These are phyloP conservation scores for Polyplosphaeria fusca DNA, from an alignment of 495 filamentous ascomycete species.

Conservation along the genomic window DNA sequence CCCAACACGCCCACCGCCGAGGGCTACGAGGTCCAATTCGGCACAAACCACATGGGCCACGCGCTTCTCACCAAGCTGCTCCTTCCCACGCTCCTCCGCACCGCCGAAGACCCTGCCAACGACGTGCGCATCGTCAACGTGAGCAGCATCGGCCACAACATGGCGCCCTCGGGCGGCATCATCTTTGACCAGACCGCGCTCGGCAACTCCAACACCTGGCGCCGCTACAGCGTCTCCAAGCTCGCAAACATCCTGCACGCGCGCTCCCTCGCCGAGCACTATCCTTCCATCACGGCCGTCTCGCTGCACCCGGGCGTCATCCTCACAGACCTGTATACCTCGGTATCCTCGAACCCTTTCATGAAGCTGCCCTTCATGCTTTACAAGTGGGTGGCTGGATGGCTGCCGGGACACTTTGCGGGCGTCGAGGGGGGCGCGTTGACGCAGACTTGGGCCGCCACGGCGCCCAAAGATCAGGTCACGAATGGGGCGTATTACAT, in stretches of 20 bases:
- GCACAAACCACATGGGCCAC: slow-evolving; percentile 39
- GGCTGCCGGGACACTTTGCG: slow-evolving; percentile 58
- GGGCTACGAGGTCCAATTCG: slow-evolving; percentile 59
- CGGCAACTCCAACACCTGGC: slow-evolving; percentile 47
- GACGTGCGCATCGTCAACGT: slow-evolving; percentile 37
- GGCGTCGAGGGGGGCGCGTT: slow-evolving; percentile 48
- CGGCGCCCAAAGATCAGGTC: slow-evolving; percentile 45
- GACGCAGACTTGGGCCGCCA: slow-evolving; percentile 57
- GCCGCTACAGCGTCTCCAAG: slow-evolving; percentile 32
- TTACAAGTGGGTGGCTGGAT: slow-evolving; percentile 46
- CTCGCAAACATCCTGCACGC: slow-evolving; percentile 35
- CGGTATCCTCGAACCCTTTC: slow-evolving; percentile 52
- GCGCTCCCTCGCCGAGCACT: slow-evolving; percentile 16
- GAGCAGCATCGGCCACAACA: slow-evolving; percentile 20
- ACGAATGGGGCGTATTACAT: slow-evolving; percentile 59
- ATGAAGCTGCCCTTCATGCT: slow-evolving; percentile 51
- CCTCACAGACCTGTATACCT: slow-evolving; percentile 43
- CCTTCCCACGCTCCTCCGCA: slow-evolving; percentile 21
- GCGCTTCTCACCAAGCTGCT: slow-evolving; percentile 33
- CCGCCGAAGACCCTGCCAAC: slow-evolving; percentile 22
- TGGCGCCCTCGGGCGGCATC: slow-evolving; percentile 22
- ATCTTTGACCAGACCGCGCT: slow-evolving; percentile 19
- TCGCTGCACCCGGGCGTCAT: slow-evolving; percentile 50
- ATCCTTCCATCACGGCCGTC: slow-evolving; percentile 44
- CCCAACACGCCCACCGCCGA: slow-evolving; percentile 30